phyloP scores from a whole-genome alignment of 2,329 filamentous ascomycete genomes.

The Boeremia lycopersici region DNA sequence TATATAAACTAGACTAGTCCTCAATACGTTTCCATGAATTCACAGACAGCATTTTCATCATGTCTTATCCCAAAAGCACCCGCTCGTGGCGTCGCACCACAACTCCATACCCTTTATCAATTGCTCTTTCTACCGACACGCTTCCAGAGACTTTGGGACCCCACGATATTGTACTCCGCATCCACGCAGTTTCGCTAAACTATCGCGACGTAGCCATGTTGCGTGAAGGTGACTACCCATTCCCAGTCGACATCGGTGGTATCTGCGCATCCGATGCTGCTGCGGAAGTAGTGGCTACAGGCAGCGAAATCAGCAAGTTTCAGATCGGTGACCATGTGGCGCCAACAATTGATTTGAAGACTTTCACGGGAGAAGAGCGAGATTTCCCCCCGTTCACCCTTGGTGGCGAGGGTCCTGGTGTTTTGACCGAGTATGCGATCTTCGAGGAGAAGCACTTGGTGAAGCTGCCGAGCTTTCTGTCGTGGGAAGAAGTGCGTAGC shows the following conservation, averaged over 20 bases:
- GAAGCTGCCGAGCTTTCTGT: conserved; percentile 24
- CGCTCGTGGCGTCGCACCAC: conserved; percentile 27
- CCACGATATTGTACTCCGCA: conserved; percentile 28
- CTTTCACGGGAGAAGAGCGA: conserved; percentile 22
- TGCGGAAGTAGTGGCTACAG: conserved; percentile 30
- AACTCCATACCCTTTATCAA: conserved; percentile 13
- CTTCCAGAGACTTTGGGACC: conserved; percentile 20
- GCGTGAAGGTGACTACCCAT: conserved; percentile 23
- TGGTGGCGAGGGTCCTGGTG: conserved; percentile 22
- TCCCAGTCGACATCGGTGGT: conserved; percentile 15
- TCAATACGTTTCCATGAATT: not conserved
- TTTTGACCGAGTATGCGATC: conserved; percentile 31
- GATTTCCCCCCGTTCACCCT: conserved; percentile 4
- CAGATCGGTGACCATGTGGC: conserved; percentile 31
- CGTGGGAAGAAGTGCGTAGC: conserved; percentile 32
- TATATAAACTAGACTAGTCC: not conserved
- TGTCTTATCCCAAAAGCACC: conserved; percentile 23
- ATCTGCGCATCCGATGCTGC: conserved; percentile 32
- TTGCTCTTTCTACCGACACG: conserved; percentile 15
- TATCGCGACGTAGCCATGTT: conserved; percentile 36
- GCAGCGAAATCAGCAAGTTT: conserved; percentile 21
- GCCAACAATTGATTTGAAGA: conserved; percentile 16
- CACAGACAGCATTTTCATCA: not conserved
- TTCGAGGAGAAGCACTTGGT: conserved; percentile 32
- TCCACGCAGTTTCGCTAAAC: conserved; percentile 36